Evolutionary conservation across 176 grass and related monocot species (phyloP), one percentile per base, ranked within the genome.

Genomic region (Panicum miliaceum): DNA sequence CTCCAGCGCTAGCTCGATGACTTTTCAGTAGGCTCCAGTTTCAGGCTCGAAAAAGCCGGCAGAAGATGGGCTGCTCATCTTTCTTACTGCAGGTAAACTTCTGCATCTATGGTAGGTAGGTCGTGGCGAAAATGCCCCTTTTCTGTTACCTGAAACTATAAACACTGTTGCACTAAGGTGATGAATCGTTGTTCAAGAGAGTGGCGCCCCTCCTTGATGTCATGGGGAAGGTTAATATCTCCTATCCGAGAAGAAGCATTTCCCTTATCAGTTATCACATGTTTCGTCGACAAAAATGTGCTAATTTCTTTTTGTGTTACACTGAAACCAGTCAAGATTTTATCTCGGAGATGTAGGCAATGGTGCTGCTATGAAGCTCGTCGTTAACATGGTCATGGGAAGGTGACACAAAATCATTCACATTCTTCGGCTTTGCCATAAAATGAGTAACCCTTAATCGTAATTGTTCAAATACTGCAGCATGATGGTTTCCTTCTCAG

Each of bases 351-450:
- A 93, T 72, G 89, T 98, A 26, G 93, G 96, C 45, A 98, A 98
- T 70, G 93, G 93, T 66, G 93, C 96, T 37, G 89, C 91, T 50
- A 98, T 98, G 96, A 98, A 98, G 84, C 91, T 95, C 14, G 87
- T 95, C 6, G 96, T 98, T 76, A 98, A 98, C 77, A 98, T 93
- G 96, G 92, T 98, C 26, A 97, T 97, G 96, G 91, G 96, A 75
- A 95, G 93, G 96, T 98, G 73, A 53, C 14, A 34, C 63, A 41
- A 20, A 85, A 51, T 73, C 37, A 78, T 82, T 81, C n/a, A 68
- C 37, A 15, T n/a, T 47, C 48, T 62, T 74, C 7, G 34, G 7
- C 74, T 79, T 71, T 57, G 18, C 47, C 71, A 43, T 82, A 12
- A 4, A 64, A 29, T 57, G 18, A 43, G 0, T 40, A 20, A 73